Conservation (phyloP, 2,329 filamentous ascomycete genomes). For the Penicillium digitatum region DNA sequence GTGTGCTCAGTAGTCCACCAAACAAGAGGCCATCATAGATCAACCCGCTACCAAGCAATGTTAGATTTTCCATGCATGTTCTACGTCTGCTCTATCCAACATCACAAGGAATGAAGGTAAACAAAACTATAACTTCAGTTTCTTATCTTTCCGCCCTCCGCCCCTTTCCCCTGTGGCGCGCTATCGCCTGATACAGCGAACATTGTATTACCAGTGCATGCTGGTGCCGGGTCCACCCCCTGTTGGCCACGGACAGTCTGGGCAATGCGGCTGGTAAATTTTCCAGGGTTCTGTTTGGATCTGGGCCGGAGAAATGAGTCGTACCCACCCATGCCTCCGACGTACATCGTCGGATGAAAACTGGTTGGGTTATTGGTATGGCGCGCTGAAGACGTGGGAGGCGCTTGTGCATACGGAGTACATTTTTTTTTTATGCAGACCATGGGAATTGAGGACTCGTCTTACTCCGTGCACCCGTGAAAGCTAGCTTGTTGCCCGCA, state of each 20-base stretch:
- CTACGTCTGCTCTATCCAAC: conserved; percentile 31
- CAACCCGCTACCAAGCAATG: conserved; percentile 10
- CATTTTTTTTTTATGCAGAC: not conserved
- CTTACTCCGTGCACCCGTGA: not conserved
- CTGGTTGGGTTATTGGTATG: not conserved
- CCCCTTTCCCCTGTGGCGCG: not conserved
- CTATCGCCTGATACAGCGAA: conserved; percentile 10
- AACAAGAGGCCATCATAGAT: not conserved
- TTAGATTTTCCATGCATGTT: conserved; percentile 40
- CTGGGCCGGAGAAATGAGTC: not conserved
- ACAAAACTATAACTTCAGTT: not conserved
- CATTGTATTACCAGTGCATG: conserved; percentile 11
- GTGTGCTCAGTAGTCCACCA: not conserved
- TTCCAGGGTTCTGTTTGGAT: not conserved
- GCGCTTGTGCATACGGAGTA: conserved; percentile 14
- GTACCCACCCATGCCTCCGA: not conserved
- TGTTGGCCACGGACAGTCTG: conserved; percentile 1
- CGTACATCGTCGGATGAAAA: conserved; percentile 7
- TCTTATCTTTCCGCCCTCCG: too few relatives aligned
- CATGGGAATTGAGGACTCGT: not conserved
- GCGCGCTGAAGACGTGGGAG: conserved; percentile 8
- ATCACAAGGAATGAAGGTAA: not conserved
- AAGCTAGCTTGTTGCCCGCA: not conserved
- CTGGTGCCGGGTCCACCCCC: conserved; percentile 1
- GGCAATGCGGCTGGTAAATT: not conserved